Evolutionary conservation across 78 protist genomes (phyloP), one percentile per base, ranked within the genome.

Genomic region (Reticulomyxa filosa): DNA sequence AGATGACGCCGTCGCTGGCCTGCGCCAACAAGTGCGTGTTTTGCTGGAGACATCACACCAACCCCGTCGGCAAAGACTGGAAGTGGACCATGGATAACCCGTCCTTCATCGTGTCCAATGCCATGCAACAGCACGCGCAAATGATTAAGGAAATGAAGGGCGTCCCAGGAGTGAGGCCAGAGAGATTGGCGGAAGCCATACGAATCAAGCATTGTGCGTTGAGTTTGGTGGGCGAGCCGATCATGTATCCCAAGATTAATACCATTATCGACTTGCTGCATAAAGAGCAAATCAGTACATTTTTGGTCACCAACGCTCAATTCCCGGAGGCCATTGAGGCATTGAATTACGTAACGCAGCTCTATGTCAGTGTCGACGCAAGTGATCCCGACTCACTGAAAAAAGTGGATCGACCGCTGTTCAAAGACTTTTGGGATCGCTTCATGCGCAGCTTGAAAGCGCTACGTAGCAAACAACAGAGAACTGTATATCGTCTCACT

Each of bases 21-120:
- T 88, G 94, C 48, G 91, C 94, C 34, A 88, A 88, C 77, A 82
- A 81, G 57, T 88, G 94, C 33, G 81, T 78, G 38, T 88, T 88
- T 75, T 88, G 94, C 85, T 88, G 94, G 94, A 52, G 93, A 20
- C 89, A 81, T 53, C 85, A 88, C 72, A 71, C 52, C 53, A 80
- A 84, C 46, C 94, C 94, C 1, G 79, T 77, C 17, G 68, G 72
- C 4, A 76, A 55, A 13, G 75, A 65, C 48, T 68, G 57, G 56
- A 32, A 38, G 13, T 66, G 71, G 71, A 3, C 11, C 51, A 27
- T 50, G 36, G 39, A 65, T 38, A 57, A 10, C 25, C 55, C 65
- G 8, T 13, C 11, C 55, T 13, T 25, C 48, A 6, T 20, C 10
- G 25, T 66, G 3, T 42, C 37, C 3, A 52, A 51, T 6, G 46